Evolutionary conservation across 495 filamentous ascomycete genomes (phyloP).

Genomic region (Choiromyces venosus): DNA sequence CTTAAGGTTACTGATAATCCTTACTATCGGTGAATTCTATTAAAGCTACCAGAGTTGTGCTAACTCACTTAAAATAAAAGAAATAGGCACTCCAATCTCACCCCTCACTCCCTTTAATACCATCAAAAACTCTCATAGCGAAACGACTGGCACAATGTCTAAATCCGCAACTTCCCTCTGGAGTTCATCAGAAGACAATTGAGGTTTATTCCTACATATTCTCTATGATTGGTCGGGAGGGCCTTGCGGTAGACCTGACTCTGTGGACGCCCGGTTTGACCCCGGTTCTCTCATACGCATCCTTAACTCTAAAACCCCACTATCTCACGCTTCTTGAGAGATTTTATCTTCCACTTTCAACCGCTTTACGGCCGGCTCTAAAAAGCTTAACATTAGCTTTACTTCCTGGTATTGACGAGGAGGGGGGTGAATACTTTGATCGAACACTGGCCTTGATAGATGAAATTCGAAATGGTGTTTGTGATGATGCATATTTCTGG

Average conservation of each 20-base stretch:
- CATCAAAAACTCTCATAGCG: constrained; percentile 76
- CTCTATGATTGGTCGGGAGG: constrained; percentile 64
- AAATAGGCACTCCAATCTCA: constrained; percentile 79
- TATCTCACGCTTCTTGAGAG: constrained; percentile 80
- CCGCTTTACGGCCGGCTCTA: constrained; percentile 72
- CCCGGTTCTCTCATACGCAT: constrained; percentile 85
- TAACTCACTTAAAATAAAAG: constrained; percentile 22
- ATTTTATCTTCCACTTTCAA: constrained; percentile 65
- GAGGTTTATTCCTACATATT: constrained; percentile 93
- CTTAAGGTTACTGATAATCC: constrained; percentile 62
- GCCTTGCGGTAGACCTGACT: constrained; percentile 70
- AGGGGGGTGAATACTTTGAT: constrained; percentile 95
- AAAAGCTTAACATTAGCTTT: constrained; percentile 81
- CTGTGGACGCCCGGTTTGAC: constrained; percentile 86
- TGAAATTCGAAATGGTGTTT: constrained; percentile 64
- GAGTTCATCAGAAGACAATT: constrained; percentile 96
- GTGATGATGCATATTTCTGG: constrained; percentile 88
- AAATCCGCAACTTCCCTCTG: constrained; percentile 85
- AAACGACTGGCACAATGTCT: constrained; percentile 92
- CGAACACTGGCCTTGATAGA: constrained; percentile 72
- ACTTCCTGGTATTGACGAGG: constrained; percentile 88
- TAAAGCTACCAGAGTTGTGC: neutral
- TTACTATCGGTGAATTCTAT: neutral
- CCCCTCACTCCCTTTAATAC: constrained; percentile 65
- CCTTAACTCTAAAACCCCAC: constrained; percentile 74